Evolutionary conservation across 495 filamentous ascomycete genomes (phyloP).

Genomic region (Trichoderma reesei): DNA sequence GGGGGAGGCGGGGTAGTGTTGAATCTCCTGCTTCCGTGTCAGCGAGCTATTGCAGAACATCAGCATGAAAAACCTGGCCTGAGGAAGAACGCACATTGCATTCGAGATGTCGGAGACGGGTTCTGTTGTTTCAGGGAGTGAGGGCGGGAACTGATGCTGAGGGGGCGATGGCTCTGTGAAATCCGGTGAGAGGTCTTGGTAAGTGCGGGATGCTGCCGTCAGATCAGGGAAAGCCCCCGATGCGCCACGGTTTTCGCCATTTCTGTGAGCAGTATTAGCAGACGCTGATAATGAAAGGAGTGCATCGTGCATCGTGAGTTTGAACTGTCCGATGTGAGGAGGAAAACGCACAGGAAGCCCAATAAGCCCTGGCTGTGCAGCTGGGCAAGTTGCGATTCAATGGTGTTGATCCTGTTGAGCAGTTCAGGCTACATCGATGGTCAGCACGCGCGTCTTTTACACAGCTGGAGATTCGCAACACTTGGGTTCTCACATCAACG

Average conservation of each 20-base stretch:
- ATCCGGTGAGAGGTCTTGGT: background rate
- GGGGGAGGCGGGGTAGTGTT: background rate
- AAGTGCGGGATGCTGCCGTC: background rate
- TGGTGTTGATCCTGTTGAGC: slow-evolving; percentile 5
- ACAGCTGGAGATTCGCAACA: background rate
- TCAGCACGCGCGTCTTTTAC: background rate
- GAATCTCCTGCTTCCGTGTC: background rate
- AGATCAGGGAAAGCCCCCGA: background rate
- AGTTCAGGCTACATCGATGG: slow-evolving; percentile 2
- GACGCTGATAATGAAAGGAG: background rate
- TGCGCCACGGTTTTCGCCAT: background rate
- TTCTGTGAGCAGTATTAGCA: background rate
- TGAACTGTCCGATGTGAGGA: background rate
- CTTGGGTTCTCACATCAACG: background rate
- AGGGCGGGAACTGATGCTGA: background rate
- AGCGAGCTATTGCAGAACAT: background rate
- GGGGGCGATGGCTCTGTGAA: background rate
- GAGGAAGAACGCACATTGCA: background rate
- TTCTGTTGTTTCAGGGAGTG: background rate
- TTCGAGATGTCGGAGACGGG: background rate
- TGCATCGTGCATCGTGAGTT: background rate
- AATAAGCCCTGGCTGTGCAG: slow-evolving; percentile 4
- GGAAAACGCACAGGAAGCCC: background rate
- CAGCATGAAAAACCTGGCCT: background rate
- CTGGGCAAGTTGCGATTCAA: background rate